Percentiles rank a stretch among this genome's conserved stretches.
phyloP scores from a whole-genome alignment of 306 rosid species.

The Mucuna pruriens region DNA sequence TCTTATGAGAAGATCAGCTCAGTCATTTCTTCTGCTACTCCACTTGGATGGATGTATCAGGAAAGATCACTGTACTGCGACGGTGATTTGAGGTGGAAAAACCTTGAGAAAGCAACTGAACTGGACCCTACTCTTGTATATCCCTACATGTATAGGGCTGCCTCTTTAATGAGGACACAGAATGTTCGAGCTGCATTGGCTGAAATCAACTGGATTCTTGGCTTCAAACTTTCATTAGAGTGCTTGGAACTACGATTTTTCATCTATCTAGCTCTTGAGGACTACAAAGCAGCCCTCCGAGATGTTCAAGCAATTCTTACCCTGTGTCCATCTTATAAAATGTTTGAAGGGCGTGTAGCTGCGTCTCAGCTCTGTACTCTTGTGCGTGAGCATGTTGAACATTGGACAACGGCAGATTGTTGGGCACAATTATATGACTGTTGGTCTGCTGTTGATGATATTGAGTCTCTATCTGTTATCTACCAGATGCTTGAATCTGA shows the following conservation, averaged over 20 bases:
- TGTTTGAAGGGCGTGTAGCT: constrained; percentile 84
- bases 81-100: constrained; percentile 66
- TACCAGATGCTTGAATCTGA: constrained; percentile 97
- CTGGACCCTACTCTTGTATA: constrained; percentile 89
- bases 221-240: constrained; percentile 90
- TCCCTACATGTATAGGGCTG: constrained; percentile 90
- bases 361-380: constrained; percentile 88
- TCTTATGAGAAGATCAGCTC: constrained; percentile 76
- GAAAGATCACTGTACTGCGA: constrained; percentile 88
- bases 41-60: constrained; percentile 91
- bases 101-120: constrained; percentile 88
- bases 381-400: constrained; percentile 83
- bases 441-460: constrained; percentile 95
- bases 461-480: constrained; percentile 88
- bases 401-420: constrained; percentile 94
- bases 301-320: constrained; percentile 94
- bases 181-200: constrained; percentile 71
- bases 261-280: constrained; percentile 76
- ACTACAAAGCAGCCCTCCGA: constrained; percentile 81
- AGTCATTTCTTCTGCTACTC: constrained; percentile 58
- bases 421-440: constrained; percentile 88
- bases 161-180: constrained; percentile 68
- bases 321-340: constrained; percentile 71
- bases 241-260: constrained; percentile 92
- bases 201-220: constrained; percentile 80